Evolutionary conservation across 257 asterid species (phyloP).

Genomic region (Solanum paucissectum): DNA sequence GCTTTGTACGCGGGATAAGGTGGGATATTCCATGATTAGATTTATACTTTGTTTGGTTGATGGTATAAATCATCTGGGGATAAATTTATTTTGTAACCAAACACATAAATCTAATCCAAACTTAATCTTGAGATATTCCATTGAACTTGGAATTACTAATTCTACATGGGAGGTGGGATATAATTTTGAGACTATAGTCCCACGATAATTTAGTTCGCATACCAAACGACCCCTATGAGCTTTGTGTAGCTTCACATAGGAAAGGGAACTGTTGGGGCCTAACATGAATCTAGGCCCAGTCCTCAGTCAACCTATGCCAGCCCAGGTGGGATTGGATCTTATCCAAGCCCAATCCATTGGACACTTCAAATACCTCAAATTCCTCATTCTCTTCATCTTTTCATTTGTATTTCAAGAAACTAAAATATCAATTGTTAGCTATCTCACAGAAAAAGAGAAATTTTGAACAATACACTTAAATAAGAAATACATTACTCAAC

Average conservation of each 20-base stretch:
- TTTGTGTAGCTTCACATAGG: background rate
- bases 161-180: background rate
- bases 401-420: background rate
- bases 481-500: background rate
- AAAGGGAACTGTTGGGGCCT: background rate
- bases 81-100: background rate
- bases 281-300: background rate
- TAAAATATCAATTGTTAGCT: background rate
- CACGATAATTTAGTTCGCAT: background rate
- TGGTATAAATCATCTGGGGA: background rate
- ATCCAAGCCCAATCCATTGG: background rate
- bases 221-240: background rate
- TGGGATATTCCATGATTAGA: background rate
- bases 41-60: background rate
- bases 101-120: background rate
- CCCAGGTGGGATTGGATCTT: background rate
- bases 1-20: too few species aligned
- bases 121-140: background rate
- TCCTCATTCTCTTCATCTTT: background rate
- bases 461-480: background rate
- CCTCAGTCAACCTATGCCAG: background rate
- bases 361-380: background rate
- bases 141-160: too few species aligned
- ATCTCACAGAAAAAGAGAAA: background rate
- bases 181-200: background rate